Evolutionary conservation across 805 yeast species (phyloP), one percentile per base, ranked within the genome.

Genomic region (Starmerella vaccinii): DNA sequence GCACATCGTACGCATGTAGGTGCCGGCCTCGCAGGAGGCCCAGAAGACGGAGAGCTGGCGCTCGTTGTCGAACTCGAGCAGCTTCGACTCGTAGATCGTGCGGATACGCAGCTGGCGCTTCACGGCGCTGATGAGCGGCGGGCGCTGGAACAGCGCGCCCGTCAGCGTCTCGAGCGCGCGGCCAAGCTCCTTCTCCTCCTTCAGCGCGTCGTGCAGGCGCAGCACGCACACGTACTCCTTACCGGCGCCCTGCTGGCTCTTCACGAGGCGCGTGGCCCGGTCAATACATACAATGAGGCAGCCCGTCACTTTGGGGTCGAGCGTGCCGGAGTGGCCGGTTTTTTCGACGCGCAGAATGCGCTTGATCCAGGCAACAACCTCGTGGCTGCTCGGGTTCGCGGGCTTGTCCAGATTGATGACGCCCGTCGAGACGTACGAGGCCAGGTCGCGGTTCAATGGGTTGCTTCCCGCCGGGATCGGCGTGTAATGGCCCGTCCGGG

Each of bases 1-100:
- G 82, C 98, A 92, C 63, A 92, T 75, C 46, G 98, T 92, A 78
- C 98, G 84, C 96, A 92, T 92, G 73, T 92, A 92, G 54, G 98
- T 92, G 73, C 98, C 98, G 55, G 98, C 98, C 76, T 92, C 98
- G 78, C 98, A 92, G 38, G 95, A 84, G 53, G 97, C 98, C 98
- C 98, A 92, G 75, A 92, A 92, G 32, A 92, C 97, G 74, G 95
- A 95, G 56, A 92, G 76, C 62, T 92, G 90, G 71, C 97, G 83
- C 72, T 92, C 89, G 71, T 88, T 84, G 73, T 89, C 98, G 65
- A 92, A 92, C 72, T 92, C 98, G 63, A 92, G 80, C 67, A 92
- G 76, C 59, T 90, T 88, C 57, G 96, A 85, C 67, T 92, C 97
- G 71, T 92, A 92, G 66, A 92, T 89, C 58, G 97, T 92, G 72